Evolutionary conservation across 2,329 filamentous ascomycete genomes (phyloP), one percentile per base, ranked within the genome.

Genomic region (Trichoderma sp.): DNA sequence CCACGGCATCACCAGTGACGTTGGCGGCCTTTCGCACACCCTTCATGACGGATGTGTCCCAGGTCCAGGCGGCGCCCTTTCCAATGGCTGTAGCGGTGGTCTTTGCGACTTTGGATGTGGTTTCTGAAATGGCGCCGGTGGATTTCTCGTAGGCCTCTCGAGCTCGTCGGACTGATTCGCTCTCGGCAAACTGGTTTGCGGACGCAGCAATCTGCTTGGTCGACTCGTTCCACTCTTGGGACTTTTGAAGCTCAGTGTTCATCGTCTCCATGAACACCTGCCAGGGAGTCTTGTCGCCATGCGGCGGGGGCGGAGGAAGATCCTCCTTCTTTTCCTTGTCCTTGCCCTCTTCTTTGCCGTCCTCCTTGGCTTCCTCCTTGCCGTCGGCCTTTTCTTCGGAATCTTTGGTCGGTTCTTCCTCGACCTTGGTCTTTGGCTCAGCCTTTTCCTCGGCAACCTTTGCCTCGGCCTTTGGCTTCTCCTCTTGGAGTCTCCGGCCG

Each of bases 181-280:
- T 98, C 86, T 98, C 96, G 38, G 93, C 93, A 82, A 99, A 97
- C 81, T 98, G 92, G 82, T 98, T 93, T 21, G 96, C 95, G 6
- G 93, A 94, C 66, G 94, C 94, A 21, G 94, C 94, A 59, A 99
- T 90, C 79, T 97, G 94, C 87, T 99, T 98, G 59, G 96, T 99
- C 60, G 95, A 97, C 83, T 99, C 97, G 82, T 99, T 98, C 97
- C 97, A 99, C 84, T 99, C 97, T 83, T 98, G 98, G 18, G 95
- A 98, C 71, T 95, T 94, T 85, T 98, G 95, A 86, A 99, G 97
- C 85, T 99, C 97, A 75, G 89, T 90, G 84, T 94, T 91, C 85
- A 99, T 91, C n/a, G 97, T 99, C 83, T 99, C 97, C 82, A 94
- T 94, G 87, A 99, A 99, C 38, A 99, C 97, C 84, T 98, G 95